These are phyloP conservation scores for Cercospora sp. DNA, from an alignment of 2,329 filamentous ascomycete genomes.

Conservation along the genomic window DNA sequence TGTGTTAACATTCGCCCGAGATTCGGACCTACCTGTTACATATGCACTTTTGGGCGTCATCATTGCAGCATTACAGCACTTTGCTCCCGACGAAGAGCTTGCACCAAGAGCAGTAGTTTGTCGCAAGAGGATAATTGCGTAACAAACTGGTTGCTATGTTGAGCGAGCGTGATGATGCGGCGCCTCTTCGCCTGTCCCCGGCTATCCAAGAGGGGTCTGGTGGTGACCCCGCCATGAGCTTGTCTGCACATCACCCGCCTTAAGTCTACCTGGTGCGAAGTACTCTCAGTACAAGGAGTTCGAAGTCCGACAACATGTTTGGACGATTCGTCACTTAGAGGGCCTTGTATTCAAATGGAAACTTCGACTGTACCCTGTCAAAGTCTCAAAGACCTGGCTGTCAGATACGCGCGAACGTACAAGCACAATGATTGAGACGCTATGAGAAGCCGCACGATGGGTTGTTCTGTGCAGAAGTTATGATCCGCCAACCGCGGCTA, in stretches of 20 bases:
- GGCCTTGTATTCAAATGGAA: not conserved
- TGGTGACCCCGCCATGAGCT: not conserved
- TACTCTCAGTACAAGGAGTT: not conserved
- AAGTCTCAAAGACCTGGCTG: not conserved
- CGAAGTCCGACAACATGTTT: not conserved
- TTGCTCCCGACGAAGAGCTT: not conserved
- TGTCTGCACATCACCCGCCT: not conserved
- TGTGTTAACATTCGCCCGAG: not conserved
- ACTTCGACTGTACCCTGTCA: not conserved
- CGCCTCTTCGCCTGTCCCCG: not conserved
- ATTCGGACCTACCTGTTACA: slow-evolving; percentile 13
- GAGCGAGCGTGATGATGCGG: not conserved
- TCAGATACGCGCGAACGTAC: not conserved
- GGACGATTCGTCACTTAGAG: not conserved
- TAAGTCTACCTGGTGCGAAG: not conserved
- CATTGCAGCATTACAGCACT: not conserved
- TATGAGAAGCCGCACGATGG: not conserved
- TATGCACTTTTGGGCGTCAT: slow-evolving; percentile 19
- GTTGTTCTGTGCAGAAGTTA: not conserved
- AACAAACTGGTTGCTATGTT: not conserved
- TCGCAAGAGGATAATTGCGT: not conserved
- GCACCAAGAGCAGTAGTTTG: not conserved
- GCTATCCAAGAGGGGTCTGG: not conserved
- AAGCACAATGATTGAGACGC: not conserved
- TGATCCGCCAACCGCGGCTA: not conserved